These are phyloP conservation scores for Claviceps pusilla DNA, from an alignment of 2,329 filamentous ascomycete species.

Conservation along the genomic window DNA sequence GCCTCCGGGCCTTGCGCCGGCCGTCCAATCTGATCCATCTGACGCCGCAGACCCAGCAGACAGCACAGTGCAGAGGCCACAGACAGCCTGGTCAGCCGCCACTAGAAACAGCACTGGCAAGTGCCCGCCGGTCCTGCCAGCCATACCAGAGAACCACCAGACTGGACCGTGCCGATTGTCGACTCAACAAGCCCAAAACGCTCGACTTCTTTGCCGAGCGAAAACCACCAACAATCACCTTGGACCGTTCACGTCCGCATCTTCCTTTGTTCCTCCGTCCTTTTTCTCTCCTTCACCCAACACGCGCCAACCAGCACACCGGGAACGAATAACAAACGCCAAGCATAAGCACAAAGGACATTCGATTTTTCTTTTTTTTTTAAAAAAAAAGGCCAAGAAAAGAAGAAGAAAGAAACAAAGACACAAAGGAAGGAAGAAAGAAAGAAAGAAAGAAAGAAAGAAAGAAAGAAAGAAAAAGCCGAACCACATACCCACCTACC, in stretches of 20 bases:
- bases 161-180: too few species aligned
- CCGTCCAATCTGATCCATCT: conserved; percentile 10
- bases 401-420: too few species aligned
- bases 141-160: too few species aligned
- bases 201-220: too few species aligned
- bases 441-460: too few species aligned
- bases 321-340: neutral
- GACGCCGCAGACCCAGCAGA: too few species aligned
- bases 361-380: too few species aligned
- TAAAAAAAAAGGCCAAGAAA: neutral
- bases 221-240: neutral
- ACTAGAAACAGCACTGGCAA: neutral
- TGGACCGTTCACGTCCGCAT: neutral
- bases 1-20: neutral
- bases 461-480: neutral
- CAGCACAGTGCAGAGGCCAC: neutral
- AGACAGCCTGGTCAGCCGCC: neutral
- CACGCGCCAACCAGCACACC: neutral
- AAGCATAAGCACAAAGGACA: neutral
- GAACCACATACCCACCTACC: neutral
- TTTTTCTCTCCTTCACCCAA: neutral
- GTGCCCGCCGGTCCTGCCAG: neutral
- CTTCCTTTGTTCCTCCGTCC: neutral
- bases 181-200: too few species aligned
- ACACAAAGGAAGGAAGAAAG: too few species aligned